Conservation (phyloP, 257 asterid species). For the Forsythia viridissima region DNA sequence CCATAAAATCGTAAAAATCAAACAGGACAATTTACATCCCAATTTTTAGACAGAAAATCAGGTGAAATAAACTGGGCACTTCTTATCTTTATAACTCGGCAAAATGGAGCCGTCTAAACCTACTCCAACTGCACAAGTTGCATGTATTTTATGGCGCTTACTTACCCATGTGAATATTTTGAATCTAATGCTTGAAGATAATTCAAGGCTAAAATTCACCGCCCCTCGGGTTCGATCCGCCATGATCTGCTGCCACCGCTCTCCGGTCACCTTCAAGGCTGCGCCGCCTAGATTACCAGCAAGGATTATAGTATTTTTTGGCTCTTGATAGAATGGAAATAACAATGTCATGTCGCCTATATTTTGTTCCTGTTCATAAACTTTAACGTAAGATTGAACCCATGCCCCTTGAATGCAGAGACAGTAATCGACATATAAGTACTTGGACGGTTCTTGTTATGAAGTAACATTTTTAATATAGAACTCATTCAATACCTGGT, state of each 20-base stretch:
- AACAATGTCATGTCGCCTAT: constrained; percentile 44
- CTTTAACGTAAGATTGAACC: too few relatives aligned
- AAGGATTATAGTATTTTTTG: constrained; percentile 63
- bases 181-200: constrained; percentile 62
- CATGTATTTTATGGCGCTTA: constrained; percentile 74
- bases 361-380: constrained; percentile 25
- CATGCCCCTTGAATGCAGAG: too few relatives aligned
- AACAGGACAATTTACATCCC: not conserved
- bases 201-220: constrained; percentile 58
- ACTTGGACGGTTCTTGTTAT: too few relatives aligned
- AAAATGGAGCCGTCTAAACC: constrained; percentile 76
- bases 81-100: constrained; percentile 42
- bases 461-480: too few relatives aligned
- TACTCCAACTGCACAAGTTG: constrained; percentile 69
- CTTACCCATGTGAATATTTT: constrained; percentile 80
- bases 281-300: constrained; percentile 58
- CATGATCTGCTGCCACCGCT: constrained; percentile 55
- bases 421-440: too few relatives aligned
- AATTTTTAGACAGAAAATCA: constrained; percentile 11
- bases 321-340: constrained; percentile 65
- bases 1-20: not conserved
- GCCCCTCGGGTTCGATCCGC: constrained; percentile 48
- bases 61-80: constrained; percentile 80
- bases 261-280: constrained; percentile 36
- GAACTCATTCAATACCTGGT: constrained; percentile 18